phyloP scores from a whole-genome alignment of 495 filamentous ascomycete genomes.

The Daldinia concentrica region DNA sequence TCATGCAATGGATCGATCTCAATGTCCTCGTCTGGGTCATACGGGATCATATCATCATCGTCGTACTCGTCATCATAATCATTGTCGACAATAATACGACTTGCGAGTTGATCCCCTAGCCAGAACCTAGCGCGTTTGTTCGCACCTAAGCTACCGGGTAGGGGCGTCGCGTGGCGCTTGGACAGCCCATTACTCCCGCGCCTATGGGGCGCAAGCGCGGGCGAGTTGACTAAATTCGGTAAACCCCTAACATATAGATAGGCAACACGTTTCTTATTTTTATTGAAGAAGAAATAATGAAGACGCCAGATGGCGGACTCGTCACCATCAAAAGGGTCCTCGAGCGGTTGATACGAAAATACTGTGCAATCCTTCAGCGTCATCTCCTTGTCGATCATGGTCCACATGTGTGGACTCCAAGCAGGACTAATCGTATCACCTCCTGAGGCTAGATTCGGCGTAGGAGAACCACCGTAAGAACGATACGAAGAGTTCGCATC shows the following conservation, averaged over 20 bases:
- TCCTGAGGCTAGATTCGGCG: conserved; percentile 35
- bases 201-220: conserved; percentile 50
- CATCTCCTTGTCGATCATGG: conserved; percentile 92
- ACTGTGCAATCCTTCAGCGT: conserved; percentile 80
- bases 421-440: conserved; percentile 52
- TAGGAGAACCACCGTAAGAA: conserved; percentile 46
- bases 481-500: conserved; percentile 35
- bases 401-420: conserved; percentile 91
- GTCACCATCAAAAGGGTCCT: conserved; percentile 87
- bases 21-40: conserved; percentile 62
- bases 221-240: conserved; percentile 80
- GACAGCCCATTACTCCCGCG: conserved; percentile 50
- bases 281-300: conserved; percentile 98
- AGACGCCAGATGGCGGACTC: conserved; percentile 93
- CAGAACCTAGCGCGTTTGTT: conserved; percentile 84
- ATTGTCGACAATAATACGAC: conserved; percentile 52
- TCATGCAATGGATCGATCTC: conserved; percentile 63
- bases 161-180: conserved; percentile 39
- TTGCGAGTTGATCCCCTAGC: conserved; percentile 72
- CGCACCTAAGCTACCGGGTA: conserved; percentile 45
- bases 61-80: conserved; percentile 53
- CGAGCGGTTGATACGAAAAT: conserved; percentile 85
- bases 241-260: conserved; percentile 91
- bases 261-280: conserved; percentile 88
- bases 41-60: conserved; percentile 52